Percentiles rank a stretch among this genome's conserved stretches.
Conservation (phyloP, 257 asterid species). For the Ballota nigra region DNA sequence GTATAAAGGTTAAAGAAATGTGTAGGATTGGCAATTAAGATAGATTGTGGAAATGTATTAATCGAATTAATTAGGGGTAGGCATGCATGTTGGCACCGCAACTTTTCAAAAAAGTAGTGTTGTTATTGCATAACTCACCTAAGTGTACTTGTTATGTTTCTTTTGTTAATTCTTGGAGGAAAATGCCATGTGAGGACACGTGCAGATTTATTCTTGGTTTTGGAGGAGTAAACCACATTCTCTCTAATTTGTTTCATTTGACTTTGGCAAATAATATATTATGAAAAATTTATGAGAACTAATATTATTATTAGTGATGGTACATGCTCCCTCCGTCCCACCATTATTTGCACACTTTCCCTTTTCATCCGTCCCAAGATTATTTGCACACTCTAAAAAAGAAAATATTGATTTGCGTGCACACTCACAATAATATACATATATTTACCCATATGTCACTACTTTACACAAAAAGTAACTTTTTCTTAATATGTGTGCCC, state of each 20-base stretch:
- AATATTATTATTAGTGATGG: too few species aligned
- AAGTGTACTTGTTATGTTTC: not conserved
- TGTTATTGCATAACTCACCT: constrained; percentile 9
- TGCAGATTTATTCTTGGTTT: constrained; percentile 4
- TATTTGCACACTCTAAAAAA: too few species aligned
- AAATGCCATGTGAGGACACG: constrained; percentile 10
- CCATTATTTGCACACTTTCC: too few species aligned
- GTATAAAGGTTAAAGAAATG: not conserved
- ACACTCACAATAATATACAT: too few species aligned
- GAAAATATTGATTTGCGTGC: too few species aligned
- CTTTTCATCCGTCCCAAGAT: too few species aligned
- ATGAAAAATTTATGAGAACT: too few species aligned
- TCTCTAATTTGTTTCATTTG: not conserved
- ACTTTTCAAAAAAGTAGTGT: not conserved
- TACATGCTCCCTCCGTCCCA: too few species aligned
- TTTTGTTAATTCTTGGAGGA: not conserved
- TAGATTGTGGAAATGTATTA: not conserved
- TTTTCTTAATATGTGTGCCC: too few species aligned
- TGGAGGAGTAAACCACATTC: not conserved
- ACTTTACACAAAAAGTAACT: too few species aligned
- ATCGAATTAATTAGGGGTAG: constrained; percentile 7
- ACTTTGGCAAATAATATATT: too few species aligned
- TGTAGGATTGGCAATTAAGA: not conserved
- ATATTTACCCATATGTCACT: too few species aligned
- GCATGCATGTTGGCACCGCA: constrained; percentile 22